Base-by-base conservation (phyloP, 2,329 filamentous ascomycete genomes). In the Ceratocystis destructans region DNA sequence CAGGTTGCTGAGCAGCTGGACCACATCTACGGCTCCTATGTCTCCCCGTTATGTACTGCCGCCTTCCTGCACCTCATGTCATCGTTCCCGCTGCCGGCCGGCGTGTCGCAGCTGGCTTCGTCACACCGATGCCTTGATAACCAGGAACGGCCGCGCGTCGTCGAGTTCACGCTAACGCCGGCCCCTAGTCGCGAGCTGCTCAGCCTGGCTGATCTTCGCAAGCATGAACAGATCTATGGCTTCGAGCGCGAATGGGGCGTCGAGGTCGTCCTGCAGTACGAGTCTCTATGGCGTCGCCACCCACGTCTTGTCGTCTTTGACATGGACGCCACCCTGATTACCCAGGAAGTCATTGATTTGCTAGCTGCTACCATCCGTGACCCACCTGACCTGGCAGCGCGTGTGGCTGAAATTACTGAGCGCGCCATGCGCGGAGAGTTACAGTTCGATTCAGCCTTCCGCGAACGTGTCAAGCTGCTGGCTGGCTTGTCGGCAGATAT, bases 311-410 rank as follows among this genome's bases (percentile, higher is more conserved):
- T 93, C 2, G 90, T 96, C 41, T 99, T 99, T 73, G 94, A 99
- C 75, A 99, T 99, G 94, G 94, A 99, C 78, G 94, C 88, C 75
- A 99, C 94, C 0, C 82, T 99, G 68, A 97, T 99, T 74, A 88
- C 93, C 65, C 92, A 99, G 75, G 94, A 99, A 78, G 92, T 96
- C 68, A 97, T 99, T 73, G 94, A 99, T 75, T 86, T 97, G 72
- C 87, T 99, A 66, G 94, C 94, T 3, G 86, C 88, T 65, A 88
- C 88, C 46, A 84, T 96, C 71, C 79, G 77, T 61, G 78, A 88
- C 76, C 78, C 82, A 73, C 76, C 83, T 1, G 89, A 90, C 64
- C 82, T 95, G n/a, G 85, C 90, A 71, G 85, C 85, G 64, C 80
- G 89, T 71, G 93, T 99, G 48, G 88, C 90, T 8, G 85, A 87